Percentiles rank a stretch among this genome's conserved stretches.
These are phyloP conservation scores for Cyclotella kingstonii DNA, from an alignment of 108 stramenopile species.

Conservation along the genomic window DNA sequence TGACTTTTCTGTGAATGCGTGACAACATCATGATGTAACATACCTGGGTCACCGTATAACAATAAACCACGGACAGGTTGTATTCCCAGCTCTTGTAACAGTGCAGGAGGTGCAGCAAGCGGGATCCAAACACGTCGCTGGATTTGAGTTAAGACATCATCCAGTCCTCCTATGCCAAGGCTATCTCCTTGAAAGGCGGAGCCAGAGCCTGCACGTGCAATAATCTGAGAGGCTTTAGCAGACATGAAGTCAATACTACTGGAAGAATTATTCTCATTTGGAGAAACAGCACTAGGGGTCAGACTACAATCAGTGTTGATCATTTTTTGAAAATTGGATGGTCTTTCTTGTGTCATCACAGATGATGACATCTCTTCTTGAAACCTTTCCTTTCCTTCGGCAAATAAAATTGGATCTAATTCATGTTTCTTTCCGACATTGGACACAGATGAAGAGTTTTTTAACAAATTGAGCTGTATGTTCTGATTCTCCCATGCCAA, in stretches of 20 bases:
- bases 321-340: slow-evolving; percentile 2
- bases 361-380: slow-evolving; percentile 41
- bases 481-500: slow-evolving; percentile 58
- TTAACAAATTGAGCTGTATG: background rate
- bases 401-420: slow-evolving; percentile 21
- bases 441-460: too few species aligned
- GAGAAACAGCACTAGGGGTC: background rate
- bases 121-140: slow-evolving; percentile 85
- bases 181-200: slow-evolving; percentile 64
- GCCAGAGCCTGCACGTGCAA: slow-evolving; percentile 73
- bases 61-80: slow-evolving; percentile 76
- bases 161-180: slow-evolving; percentile 81
- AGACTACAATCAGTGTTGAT: background rate
- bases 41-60: slow-evolving; percentile 63
- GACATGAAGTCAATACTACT: slow-evolving; percentile 31
- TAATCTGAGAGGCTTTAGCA: slow-evolving; percentile 59
- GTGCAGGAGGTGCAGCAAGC: slow-evolving; percentile 74
- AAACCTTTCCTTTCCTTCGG: slow-evolving; percentile 45
- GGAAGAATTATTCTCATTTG: background rate
- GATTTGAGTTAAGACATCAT: slow-evolving; percentile 74
- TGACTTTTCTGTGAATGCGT: too few species aligned
- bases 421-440: slow-evolving; percentile 37
- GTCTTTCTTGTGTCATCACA: slow-evolving; percentile 8
- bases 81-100: slow-evolving; percentile 76
- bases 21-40: slow-evolving; percentile 2